Percentiles rank a stretch among this genome's conserved stretches.
Evolutionary conservation across 208 protist species (phyloP).

Genomic region (Leishmania lainsoni): DNA sequence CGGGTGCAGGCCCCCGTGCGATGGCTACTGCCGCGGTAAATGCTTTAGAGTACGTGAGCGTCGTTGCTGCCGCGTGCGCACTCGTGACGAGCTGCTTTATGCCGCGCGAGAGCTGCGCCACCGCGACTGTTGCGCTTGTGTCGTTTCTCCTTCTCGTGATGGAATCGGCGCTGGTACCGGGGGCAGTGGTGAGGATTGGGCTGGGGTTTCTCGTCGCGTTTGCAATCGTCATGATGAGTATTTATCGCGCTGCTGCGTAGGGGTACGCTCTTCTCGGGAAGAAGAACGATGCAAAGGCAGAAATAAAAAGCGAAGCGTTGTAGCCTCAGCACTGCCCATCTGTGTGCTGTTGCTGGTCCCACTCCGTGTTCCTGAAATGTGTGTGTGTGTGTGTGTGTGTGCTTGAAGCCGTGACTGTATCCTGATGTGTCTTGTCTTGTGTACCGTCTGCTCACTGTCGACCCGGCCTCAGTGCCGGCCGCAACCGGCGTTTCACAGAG

Average conservation of each 20-base stretch:
- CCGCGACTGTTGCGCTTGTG: conserved; percentile 41
- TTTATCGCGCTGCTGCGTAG: conserved; percentile 31
- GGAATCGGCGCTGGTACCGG: conserved; percentile 40
- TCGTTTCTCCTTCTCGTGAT: conserved; percentile 46
- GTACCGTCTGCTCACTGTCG: background rate
- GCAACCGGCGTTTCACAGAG: background rate
- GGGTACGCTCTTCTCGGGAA: no score
- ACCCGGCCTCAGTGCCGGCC: background rate
- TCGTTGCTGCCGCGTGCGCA: conserved; percentile 47
- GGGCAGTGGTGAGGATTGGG: conserved; percentile 35
- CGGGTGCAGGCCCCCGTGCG: conserved; percentile 3
- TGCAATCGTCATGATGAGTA: conserved; percentile 31
- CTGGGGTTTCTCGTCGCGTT: conserved; percentile 48
- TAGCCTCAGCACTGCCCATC: background rate
- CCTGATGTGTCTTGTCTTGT: background rate
- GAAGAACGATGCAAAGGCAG: background rate
- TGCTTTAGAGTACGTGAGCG: conserved; percentile 31
- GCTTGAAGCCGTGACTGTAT: background rate
- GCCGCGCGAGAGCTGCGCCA: conserved; percentile 34
- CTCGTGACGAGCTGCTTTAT: conserved; percentile 69
- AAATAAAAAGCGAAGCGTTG: background rate
- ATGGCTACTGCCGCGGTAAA: background rate
- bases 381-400: background rate
- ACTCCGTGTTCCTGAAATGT: background rate
- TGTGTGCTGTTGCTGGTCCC: background rate